Evolutionary conservation across 2,329 filamentous ascomycete genomes (phyloP), one percentile per base, ranked within the genome.

Genomic region (Xylaria sp.): DNA sequence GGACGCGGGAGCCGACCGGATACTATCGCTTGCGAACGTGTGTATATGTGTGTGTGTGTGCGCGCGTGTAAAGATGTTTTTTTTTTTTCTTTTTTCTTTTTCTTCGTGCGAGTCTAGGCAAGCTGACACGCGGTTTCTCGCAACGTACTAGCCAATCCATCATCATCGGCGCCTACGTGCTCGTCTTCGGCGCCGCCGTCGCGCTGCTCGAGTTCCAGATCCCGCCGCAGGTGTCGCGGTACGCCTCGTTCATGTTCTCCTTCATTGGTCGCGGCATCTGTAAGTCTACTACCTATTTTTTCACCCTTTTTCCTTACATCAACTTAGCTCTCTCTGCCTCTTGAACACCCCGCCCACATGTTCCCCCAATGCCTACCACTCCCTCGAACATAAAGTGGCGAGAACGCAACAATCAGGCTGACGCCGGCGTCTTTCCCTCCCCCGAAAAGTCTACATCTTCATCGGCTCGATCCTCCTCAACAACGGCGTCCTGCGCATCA

Each of bases 391-490:
- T n/a, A n/a, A n/a, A n/a, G n/a, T n/a, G n/a, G n/a, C n/a, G n/a
- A n/a, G n/a, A n/a, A n/a, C n/a, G n/a, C n/a, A n/a, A n/a, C n/a
- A n/a, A n/a, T n/a, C n/a, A n/a, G n/a, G n/a, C n/a, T n/a, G n/a
- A n/a, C n/a, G n/a, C n/a, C n/a, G n/a, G n/a, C n/a, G n/a, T n/a
- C n/a, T n/a, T n/a, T n/a, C n/a, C n/a, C n/a, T n/a, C n/a, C n/a
- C n/a, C n/a, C n/a, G n/a, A n/a, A n/a, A n/a, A 96, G 92, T 99
- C 80, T 99, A 99, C 83, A 84, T 97, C 75, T 97, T 99, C 75
- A 81, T 96, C 67, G 94, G 93, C 63, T 89, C 85, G 64, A 88
- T 97, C 66, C 83, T 96, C 53, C 83, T 97, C 52, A 86, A 90
- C 64, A 74, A 81, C 61, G 69, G 78, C 59, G 78, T 85, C 68